phyloP scores from a whole-genome alignment of 1,139 yeast species.

The Suhomyces bribrorum region DNA sequence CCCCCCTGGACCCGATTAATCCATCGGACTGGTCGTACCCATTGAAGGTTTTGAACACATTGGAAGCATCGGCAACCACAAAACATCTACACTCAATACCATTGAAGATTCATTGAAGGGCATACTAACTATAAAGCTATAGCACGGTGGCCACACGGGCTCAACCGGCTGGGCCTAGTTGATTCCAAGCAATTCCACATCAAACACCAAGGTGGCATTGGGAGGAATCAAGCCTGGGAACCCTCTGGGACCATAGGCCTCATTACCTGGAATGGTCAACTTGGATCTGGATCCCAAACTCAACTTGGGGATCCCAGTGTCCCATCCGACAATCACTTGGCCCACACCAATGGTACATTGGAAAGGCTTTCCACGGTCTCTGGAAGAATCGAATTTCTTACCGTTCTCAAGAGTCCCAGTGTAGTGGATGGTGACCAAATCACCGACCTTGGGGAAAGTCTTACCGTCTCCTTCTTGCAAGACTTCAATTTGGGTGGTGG shows the following conservation, averaged over 20 bases:
- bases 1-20: no score
- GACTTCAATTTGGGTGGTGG: conserved; percentile 45
- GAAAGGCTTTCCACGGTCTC: conserved; percentile 93
- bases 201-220: conserved; percentile 88
- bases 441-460: conserved; percentile 84
- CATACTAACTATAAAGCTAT: no score
- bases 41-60: no score
- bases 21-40: no score
- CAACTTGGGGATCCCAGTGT: conserved; percentile 85
- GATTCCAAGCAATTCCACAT: conserved; percentile 84
- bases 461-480: conserved; percentile 73
- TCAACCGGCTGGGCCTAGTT: conserved; percentile 43
- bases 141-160: no score
- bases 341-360: conserved; percentile 93
- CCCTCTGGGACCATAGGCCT: conserved; percentile 93
- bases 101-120: no score
- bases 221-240: conserved; percentile 97
- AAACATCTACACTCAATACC: no score
- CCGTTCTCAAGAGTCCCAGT: conserved; percentile 94
- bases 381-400: conserved; percentile 90
- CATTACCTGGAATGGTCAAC: conserved; percentile 87
- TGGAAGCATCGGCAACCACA: no score
- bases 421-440: conserved; percentile 89
- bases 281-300: conserved; percentile 91
- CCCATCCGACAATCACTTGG: conserved; percentile 96